A percentile compares a stretch with the other conserved stretches of the same genome.
These are phyloP conservation scores for Coemansia sp. DNA, from an alignment of 192 early-diverging fungal species.

Conservation along the genomic window DNA sequence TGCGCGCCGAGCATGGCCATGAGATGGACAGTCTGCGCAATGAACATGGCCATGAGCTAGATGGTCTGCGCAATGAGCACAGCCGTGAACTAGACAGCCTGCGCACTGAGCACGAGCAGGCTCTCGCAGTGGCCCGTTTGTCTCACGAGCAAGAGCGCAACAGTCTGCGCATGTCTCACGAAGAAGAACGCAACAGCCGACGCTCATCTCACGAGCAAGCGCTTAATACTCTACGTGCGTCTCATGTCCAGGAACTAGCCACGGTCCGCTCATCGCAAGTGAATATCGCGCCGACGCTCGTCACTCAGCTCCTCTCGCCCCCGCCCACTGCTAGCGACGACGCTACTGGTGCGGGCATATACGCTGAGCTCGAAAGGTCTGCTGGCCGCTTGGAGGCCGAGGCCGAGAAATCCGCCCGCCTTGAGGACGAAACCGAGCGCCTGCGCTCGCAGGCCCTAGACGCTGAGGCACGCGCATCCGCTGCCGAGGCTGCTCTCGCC, in stretches of 20 bases:
- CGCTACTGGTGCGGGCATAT: not conserved
- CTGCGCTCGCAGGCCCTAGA: conserved; percentile 24
- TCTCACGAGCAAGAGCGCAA: conserved; percentile 22
- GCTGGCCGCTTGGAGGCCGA: conserved; percentile 1
- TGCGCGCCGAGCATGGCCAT: not conserved
- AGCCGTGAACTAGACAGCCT: not conserved
- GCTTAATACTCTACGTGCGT: conserved; percentile 5
- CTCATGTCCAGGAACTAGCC: conserved; percentile 9
- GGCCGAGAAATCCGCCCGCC: not conserved
- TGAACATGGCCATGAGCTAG: not conserved
- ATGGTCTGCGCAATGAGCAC: not conserved
- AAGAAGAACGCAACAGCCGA: conserved; percentile 3
- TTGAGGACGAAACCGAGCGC: conserved; percentile 16
- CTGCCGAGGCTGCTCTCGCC: conserved; percentile 38
- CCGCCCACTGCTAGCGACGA: conserved; percentile 35
- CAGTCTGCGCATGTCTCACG: conserved; percentile 17
- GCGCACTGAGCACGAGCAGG: not conserved
- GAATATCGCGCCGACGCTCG: too few relatives aligned
- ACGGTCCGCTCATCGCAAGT: not conserved
- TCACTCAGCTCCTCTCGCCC: conserved; percentile 34
- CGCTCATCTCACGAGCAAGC: conserved; percentile 21
- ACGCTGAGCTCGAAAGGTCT: not conserved
- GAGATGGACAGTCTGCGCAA: not conserved
- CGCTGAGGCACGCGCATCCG: conserved; percentile 39
- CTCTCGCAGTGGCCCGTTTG: not conserved